Percentiles rank a stretch among this genome's conserved stretches.
Conservation (phyloP, 2,329 filamentous ascomycete species). For the Neopestalotiopsis clavispora region DNA sequence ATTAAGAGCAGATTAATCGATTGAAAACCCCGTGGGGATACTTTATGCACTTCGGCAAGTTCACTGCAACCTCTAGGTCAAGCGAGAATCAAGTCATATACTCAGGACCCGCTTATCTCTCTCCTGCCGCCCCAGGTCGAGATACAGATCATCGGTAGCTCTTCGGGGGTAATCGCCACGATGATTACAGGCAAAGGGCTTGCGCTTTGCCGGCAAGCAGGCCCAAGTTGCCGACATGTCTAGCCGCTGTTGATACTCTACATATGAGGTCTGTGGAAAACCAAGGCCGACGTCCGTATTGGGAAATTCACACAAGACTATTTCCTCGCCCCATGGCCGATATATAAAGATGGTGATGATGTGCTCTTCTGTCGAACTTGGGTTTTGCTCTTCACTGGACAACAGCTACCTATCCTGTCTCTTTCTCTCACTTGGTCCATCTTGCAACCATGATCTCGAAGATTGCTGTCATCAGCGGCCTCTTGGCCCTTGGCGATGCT, state of each 20-base stretch:
- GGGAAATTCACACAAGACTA: not conserved
- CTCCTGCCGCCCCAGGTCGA: not conserved
- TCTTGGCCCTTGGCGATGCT: constrained; percentile 42
- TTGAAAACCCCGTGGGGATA: constrained; percentile 13
- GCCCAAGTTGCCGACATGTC: constrained; percentile 12
- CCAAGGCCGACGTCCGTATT: constrained; percentile 11
- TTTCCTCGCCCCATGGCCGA: not conserved
- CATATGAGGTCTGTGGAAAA: constrained; percentile 1
- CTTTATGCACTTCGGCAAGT: constrained; percentile 7
- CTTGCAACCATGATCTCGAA: constrained; percentile 28
- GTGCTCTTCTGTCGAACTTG: not conserved
- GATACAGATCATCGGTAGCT: not conserved
- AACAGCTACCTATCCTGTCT: not conserved
- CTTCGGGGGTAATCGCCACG: not conserved
- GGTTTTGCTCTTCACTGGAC: not conserved
- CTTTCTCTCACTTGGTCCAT: not conserved
- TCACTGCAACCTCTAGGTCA: not conserved
- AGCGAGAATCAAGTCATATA: not conserved
- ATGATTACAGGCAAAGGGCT: not conserved
- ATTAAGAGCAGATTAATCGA: not conserved
- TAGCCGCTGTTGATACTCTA: constrained; percentile 1
- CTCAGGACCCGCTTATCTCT: constrained; percentile 14
- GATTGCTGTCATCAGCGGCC: constrained; percentile 35
- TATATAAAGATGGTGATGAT: constrained; percentile 7
- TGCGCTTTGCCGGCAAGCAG: constrained; percentile 11